These are phyloP conservation scores for Talaromyces ruber DNA, from an alignment of 495 filamentous ascomycete species.

Conservation along the genomic window DNA sequence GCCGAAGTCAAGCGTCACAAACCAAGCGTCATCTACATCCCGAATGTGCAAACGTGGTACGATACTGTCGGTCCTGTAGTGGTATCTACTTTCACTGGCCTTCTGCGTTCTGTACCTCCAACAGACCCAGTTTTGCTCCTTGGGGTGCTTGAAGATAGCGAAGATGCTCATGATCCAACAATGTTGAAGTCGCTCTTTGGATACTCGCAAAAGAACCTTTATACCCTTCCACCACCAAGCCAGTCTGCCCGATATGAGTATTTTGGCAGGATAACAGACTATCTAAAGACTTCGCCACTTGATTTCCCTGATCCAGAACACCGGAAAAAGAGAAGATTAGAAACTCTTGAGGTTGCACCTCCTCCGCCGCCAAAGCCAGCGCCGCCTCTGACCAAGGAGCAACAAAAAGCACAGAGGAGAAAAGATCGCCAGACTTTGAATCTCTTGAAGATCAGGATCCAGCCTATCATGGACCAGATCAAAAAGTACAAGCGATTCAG, in stretches of 20 bases:
- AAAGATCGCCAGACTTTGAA: slow-evolving; percentile 75
- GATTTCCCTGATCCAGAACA: slow-evolving; percentile 82
- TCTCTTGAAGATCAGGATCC: slow-evolving; percentile 74
- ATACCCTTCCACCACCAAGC: slow-evolving; percentile 54
- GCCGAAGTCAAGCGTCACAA: slow-evolving; percentile 88
- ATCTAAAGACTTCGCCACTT: slow-evolving; percentile 65
- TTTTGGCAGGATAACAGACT: slow-evolving; percentile 62
- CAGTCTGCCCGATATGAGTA: slow-evolving; percentile 62
- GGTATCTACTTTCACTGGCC: slow-evolving; percentile 68
- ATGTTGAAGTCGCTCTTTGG: slow-evolving; percentile 75
- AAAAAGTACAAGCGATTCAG: slow-evolving; percentile 81
- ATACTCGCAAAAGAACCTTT: slow-evolving; percentile 70
- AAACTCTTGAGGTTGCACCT: slow-evolving; percentile 64
- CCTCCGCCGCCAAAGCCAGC: slow-evolving; percentile 55
- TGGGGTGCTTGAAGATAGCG: slow-evolving; percentile 62
- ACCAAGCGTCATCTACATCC: slow-evolving; percentile 92
- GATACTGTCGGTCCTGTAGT: slow-evolving; percentile 54
- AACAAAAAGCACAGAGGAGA: slow-evolving; percentile 71
- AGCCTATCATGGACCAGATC: slow-evolving; percentile 92
- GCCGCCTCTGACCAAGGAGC: slow-evolving; percentile 54
- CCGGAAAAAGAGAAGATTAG: slow-evolving; percentile 76
- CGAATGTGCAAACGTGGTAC: slow-evolving; percentile 82
- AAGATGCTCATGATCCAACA: slow-evolving; percentile 44
- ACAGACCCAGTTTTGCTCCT: slow-evolving; percentile 84
- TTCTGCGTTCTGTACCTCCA: slow-evolving; percentile 69